Evolutionary conservation across 2,329 filamentous ascomycete species (phyloP), one percentile per base, ranked within the genome.

Genomic region (Aspergillaceae sp.): DNA sequence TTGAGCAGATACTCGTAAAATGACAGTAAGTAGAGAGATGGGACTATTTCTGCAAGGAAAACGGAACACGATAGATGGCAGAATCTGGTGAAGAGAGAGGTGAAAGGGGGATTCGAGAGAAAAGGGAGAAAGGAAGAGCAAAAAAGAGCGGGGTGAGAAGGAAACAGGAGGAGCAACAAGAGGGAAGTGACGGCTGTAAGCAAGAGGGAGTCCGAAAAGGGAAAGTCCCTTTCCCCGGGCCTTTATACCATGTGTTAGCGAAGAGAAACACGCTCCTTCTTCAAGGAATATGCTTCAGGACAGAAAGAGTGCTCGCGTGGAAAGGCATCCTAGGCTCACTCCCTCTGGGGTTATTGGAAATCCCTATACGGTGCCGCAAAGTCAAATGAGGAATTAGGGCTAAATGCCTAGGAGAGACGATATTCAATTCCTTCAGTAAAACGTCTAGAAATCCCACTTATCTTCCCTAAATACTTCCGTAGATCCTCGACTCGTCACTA

Each of bases 1-100:
- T 45, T 36, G 29, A 44, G 43, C 38, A 59, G 46, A 56, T 56
- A 49, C 29, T 49, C 51, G 43, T 51, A 43, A 60, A 44, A 58
- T 56, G 50, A 48, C 34, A 28, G 44, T 52, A 51, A 52, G 52
- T 48, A 47, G 45, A 47, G 42, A 54, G 43, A 54, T 56, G 44
- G 34, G 37, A 29, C 41, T 45, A 33, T 27, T 46, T 43, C 40
- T 43, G 40, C 7, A 40, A 35, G 37, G 34, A 45, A 46, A 46
- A 48, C 47, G 46, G 49, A 44, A 49, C 43, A 44, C 44, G 49
- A 47, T 56, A 55, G 49, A 58, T 56, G 37, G 51, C 44, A 52
- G 49, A 48, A 55, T 49, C 40, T 57, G 49, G 26, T 19, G 50
- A 51, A 28, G 44, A 41, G 44, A 41, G 36, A 53, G 36, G 52